phyloP scores from a whole-genome alignment of 1,284 basidiomycete species.

The Phlebopus sp. region DNA sequence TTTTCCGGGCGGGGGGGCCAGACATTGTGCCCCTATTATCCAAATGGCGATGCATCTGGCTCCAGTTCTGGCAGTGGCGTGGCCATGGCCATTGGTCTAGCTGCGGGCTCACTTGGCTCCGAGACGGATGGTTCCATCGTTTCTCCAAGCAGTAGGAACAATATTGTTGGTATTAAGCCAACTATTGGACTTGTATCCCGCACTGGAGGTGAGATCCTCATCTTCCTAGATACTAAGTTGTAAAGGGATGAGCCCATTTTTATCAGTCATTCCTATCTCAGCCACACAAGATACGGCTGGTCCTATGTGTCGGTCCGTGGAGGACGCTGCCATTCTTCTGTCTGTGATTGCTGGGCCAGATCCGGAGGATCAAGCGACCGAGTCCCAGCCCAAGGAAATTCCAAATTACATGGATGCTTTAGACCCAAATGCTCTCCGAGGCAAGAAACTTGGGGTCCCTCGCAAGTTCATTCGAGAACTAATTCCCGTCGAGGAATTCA shows the following conservation, averaged over 20 bases:
- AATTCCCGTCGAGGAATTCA: constrained; percentile 28
- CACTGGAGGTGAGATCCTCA: constrained; percentile 36
- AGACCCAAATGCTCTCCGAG: constrained; percentile 34
- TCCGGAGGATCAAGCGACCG: constrained; percentile 43
- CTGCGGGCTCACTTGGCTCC: constrained; percentile 46
- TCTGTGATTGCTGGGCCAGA: constrained; percentile 45
- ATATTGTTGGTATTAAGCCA: constrained; percentile 57
- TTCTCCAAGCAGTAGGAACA: constrained; percentile 40
- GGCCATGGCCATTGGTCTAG: constrained; percentile 47
- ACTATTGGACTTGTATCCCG: constrained; percentile 63
- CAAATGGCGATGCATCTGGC: constrained; percentile 47
- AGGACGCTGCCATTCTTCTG: constrained; percentile 45
- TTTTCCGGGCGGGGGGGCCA: constrained; percentile 54
- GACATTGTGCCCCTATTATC: constrained; percentile 47
- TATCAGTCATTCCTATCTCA: constrained; percentile 48
- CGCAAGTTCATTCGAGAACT: constrained; percentile 24
- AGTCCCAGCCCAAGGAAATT: constrained; percentile 36
- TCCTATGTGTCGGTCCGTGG: constrained; percentile 45
- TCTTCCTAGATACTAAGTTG: background rate
- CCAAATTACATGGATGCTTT: constrained; percentile 42
- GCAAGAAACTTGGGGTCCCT: constrained; percentile 43
- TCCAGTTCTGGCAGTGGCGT: constrained; percentile 53
- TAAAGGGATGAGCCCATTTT: background rate
- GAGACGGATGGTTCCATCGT: constrained; percentile 54
- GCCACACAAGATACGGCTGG: constrained; percentile 51